Conservation (phyloP, 106 monocot genomes). For the Ottelia alismoides region DNA sequence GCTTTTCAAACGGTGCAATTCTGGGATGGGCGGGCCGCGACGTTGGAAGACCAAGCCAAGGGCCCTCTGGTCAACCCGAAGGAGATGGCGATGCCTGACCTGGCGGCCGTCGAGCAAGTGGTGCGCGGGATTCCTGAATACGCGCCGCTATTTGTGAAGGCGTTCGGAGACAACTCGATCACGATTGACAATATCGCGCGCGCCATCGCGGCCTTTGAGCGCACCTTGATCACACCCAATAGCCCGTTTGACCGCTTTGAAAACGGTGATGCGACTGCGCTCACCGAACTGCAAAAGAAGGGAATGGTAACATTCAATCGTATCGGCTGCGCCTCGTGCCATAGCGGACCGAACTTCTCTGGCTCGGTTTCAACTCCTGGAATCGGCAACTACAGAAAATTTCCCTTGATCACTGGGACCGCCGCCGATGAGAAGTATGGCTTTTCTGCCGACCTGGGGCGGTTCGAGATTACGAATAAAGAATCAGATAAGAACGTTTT, state of each 20-base stretch:
- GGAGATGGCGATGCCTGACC: background rate
- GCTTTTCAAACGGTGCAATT: background rate
- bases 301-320: background rate
- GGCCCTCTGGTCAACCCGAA: background rate
- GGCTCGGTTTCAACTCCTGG: background rate
- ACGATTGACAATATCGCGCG: background rate
- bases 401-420: background rate
- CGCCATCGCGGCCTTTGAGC: background rate
- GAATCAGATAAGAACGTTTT: background rate
- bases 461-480: background rate
- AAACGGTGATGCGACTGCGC: background rate
- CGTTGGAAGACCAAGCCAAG: background rate
- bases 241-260: background rate
- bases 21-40: background rate
- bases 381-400: background rate
- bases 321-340: background rate
- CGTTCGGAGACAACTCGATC: background rate
- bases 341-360: background rate
- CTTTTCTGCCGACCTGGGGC: background rate
- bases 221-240: background rate
- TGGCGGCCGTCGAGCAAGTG: background rate
- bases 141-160: background rate
- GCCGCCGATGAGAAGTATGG: background rate
- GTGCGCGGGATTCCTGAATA: background rate
- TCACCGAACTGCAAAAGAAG: background rate